A percentile compares a stretch with the other conserved stretches of the same genome.
Evolutionary conservation across 177 flowering plant genomes (phyloP).

Genomic region (Tripterygium wilfordii): DNA sequence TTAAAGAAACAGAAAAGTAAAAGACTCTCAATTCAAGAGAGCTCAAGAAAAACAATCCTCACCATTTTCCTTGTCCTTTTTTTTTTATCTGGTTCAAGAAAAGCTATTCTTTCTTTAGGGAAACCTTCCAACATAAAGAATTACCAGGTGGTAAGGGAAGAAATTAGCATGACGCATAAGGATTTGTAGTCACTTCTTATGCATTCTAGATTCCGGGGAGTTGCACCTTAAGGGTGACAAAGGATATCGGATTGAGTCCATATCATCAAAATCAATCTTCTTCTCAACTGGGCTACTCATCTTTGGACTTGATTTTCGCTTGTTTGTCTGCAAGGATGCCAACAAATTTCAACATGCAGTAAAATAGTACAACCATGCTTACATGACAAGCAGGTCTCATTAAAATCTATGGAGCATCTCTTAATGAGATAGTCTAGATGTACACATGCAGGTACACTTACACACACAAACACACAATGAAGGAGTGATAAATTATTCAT

Average conservation of each 20-base stretch:
- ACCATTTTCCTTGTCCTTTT: too few species aligned
- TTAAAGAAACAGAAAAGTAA: too few species aligned
- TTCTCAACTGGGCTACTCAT: constrained; percentile 38
- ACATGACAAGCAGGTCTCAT: too few species aligned
- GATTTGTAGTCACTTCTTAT: constrained; percentile 39
- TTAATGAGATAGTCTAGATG: too few species aligned
- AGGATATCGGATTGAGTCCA: constrained; percentile 51
- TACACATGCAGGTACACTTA: not conserved
- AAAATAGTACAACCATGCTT: not conserved
- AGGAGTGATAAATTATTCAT: not conserved
- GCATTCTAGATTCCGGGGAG: constrained; percentile 58
- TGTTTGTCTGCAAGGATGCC: constrained; percentile 43
- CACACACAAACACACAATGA: not conserved
- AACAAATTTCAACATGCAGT: not conserved
- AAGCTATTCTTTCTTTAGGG: too few species aligned
- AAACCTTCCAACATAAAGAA: too few species aligned
- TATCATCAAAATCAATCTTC: constrained; percentile 41
- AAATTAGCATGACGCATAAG: too few species aligned
- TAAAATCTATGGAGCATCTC: too few species aligned
- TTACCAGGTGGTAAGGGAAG: too few species aligned
- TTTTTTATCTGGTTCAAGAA: too few species aligned
- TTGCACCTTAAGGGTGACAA: constrained; percentile 59
- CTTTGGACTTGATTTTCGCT: constrained; percentile 61
- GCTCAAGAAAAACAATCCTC: too few species aligned
- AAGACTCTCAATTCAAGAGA: too few species aligned